Evolutionary conservation across 768 basidiomycete species (phyloP).

Genomic region (Hericium alpestre): DNA sequence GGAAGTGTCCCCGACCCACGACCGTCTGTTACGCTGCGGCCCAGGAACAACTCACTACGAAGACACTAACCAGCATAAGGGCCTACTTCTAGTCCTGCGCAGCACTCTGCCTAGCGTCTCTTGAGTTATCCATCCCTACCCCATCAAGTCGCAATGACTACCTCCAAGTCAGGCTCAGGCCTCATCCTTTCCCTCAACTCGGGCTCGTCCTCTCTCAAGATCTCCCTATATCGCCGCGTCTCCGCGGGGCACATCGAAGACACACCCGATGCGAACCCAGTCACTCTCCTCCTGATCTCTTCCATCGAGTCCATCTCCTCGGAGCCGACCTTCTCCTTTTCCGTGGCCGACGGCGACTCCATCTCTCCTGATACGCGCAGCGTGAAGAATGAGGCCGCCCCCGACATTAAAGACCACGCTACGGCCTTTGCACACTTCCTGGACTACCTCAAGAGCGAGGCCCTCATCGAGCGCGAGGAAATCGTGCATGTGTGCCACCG

Average conservation of each 20-base stretch:
- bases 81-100: no score
- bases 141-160: background rate
- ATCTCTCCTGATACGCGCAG: constrained; percentile 15
- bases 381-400: constrained; percentile 27
- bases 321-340: constrained; percentile 41
- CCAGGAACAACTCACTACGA: no score
- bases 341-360: constrained; percentile 11
- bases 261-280: constrained; percentile 22
- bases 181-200: constrained; percentile 67
- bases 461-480: constrained; percentile 29
- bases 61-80: no score
- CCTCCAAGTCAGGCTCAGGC: constrained; percentile 11
- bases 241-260: constrained; percentile 15
- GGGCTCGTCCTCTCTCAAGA: constrained; percentile 81
- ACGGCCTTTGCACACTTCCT: constrained; percentile 57
- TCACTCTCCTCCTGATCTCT: constrained; percentile 37
- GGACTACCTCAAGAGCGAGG: constrained; percentile 30
- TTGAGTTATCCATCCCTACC: background rate
- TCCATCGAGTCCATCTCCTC: constrained; percentile 49
- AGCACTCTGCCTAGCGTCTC: background rate
- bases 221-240: constrained; percentile 46
- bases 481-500: constrained; percentile 60
- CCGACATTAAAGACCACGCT: constrained; percentile 43
- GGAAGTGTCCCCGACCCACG: no score
- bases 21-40: no score